These are phyloP conservation scores for Passiflora organensis DNA, from an alignment of 345 rosid species.

Conservation along the genomic window DNA sequence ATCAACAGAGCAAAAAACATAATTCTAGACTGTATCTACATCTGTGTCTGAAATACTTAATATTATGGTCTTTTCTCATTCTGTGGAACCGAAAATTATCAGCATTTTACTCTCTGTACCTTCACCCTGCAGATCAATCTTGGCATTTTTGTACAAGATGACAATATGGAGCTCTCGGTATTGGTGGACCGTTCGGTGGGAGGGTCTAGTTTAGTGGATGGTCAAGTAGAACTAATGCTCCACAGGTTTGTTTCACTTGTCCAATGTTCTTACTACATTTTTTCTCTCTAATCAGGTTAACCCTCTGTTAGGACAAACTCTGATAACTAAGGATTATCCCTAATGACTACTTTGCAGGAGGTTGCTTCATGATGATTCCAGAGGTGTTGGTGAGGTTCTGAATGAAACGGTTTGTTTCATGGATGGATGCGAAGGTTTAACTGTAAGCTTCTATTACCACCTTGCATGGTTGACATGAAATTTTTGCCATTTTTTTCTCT, in stretches of 20 bases:
- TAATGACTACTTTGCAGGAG: constrained; percentile 43
- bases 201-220: constrained; percentile 77
- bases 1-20: too few relatives aligned
- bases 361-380: constrained; percentile 68
- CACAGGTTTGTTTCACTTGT: constrained; percentile 52
- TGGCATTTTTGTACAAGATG: constrained; percentile 73
- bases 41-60: not conserved
- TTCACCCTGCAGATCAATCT: constrained; percentile 57
- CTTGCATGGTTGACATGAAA: constrained; percentile 7
- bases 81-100: not conserved
- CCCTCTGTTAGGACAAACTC: constrained; percentile 5
- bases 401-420: constrained; percentile 77
- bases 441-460: constrained; percentile 45
- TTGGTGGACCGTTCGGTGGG: constrained; percentile 90
- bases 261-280: not conserved
- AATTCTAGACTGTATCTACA: too few relatives aligned
- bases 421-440: constrained; percentile 78
- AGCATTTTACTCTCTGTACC: constrained; percentile 4
- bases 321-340: not conserved
- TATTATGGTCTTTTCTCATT: not conserved
- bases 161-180: constrained; percentile 64
- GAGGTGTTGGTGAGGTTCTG: constrained; percentile 89
- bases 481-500: not conserved
- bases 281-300: constrained; percentile 5
- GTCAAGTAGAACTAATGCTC: constrained; percentile 90